phyloP scores from a whole-genome alignment of 345 rosid species.

The Anacardium occidentale region DNA sequence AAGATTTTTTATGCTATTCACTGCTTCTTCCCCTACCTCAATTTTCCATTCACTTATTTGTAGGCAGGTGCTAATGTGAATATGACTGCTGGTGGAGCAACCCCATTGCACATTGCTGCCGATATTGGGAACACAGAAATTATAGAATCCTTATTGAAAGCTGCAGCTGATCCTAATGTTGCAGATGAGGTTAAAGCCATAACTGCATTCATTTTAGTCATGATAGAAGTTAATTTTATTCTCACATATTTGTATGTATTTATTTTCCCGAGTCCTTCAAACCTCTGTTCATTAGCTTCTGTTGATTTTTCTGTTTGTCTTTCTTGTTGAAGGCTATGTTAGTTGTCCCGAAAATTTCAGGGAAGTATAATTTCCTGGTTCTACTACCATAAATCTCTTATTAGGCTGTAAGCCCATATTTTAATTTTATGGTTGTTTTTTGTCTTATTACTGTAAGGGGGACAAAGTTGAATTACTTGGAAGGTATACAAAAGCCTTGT shows the following conservation, averaged over 20 bases:
- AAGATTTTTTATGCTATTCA: not conserved
- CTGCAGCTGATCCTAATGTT: constrained; percentile 80
- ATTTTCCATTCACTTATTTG: constrained; percentile 20
- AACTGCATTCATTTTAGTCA: constrained; percentile 7
- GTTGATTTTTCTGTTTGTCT: not conserved
- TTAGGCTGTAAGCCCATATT: not conserved
- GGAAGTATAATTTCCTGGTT: not conserved
- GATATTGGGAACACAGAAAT: constrained; percentile 67
- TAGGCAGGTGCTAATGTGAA: constrained; percentile 87
- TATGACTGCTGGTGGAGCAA: constrained; percentile 79
- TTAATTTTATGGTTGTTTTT: not conserved
- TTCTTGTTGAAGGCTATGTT: not conserved
- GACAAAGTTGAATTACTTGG: not conserved
- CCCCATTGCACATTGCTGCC: constrained; percentile 90
- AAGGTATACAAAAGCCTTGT: not conserved
- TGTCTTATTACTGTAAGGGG: not conserved
- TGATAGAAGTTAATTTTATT: not conserved
- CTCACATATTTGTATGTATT: not conserved
- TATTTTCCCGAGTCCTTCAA: not conserved
- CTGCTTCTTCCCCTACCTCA: not conserved
- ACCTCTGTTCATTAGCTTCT: not conserved
- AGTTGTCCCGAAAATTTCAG: not conserved
- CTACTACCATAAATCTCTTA: not conserved
- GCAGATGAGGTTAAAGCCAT: constrained; percentile 57
- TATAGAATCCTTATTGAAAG: constrained; percentile 66